Base-by-base conservation (phyloP, 768 basidiomycete genomes). In the Suillus sp. region DNA sequence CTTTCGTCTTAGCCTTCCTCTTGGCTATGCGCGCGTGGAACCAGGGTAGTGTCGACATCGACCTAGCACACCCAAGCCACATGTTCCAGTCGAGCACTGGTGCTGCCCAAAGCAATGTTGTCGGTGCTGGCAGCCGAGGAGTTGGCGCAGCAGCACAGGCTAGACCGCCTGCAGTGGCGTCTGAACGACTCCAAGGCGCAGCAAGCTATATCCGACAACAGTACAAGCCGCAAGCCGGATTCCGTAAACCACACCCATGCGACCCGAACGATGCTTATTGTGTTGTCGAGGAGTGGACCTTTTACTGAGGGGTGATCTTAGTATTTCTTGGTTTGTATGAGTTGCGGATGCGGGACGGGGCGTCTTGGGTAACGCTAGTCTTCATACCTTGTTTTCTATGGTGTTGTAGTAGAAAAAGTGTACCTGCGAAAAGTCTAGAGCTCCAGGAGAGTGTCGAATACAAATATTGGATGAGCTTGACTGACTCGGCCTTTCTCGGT, bases 271-370 rank as follows among this genome's bases (percentile, higher is more conserved):
- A 86, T 64, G 77, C 80, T 40, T 87, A 89, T 67, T 92, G 91
- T 69, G 80, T 91, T 34, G 83, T 87, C 13, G 91, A 92, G 67
- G 89, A 91, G 72, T 90, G 84, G 80, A 82, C 78, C 18, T 86
- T 80, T 71, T 85, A 75, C 45, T 75, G 61, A 77, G 57, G 55
- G 22, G 38, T 18, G 35, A 30, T 58, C 61, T n/a, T 25, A 6
- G 20, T 16, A 40, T 50, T 18, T 54, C 34, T 62, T n/a, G 30
- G 38, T 20, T 50, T 38, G 59, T 50, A 51, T 30, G 47, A 10
- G 37, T 61, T 53, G 9, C 16, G 8, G 47, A 25, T 48, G 22
- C n/a, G n/a, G 14, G 25, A 14, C 2, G 45, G 25, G 18, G 18
- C 20, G 61, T 32, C 42, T 30, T n/a, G 58, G 22, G 22, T 61